phyloP scores from a whole-genome alignment of 108 stramenopile species.

The Fistulifera solaris region DNA sequence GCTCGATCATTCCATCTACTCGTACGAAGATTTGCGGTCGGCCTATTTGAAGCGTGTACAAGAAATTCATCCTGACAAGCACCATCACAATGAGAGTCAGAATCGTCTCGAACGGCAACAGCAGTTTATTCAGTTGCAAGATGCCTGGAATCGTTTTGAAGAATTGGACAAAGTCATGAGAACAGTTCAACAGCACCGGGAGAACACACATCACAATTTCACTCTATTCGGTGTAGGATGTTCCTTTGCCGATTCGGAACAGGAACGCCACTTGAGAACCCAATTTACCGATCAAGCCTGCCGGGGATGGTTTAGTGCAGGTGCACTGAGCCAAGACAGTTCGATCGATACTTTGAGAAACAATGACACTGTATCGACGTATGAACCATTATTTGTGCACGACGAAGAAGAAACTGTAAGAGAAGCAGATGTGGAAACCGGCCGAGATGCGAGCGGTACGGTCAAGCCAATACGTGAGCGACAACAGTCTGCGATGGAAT shows the following conservation, averaged over 20 bases:
- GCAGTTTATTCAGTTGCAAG: conserved; percentile 51
- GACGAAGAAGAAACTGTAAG: too few relatives aligned
- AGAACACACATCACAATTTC: conserved; percentile 39
- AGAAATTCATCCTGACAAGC: conserved; percentile 57
- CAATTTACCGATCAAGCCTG: conserved; percentile 82
- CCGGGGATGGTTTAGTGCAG: conserved; percentile 75
- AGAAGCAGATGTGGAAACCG: too few relatives aligned
- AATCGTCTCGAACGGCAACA: conserved; percentile 2
- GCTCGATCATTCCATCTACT: conserved; percentile 32
- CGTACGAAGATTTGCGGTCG: conserved; percentile 39
- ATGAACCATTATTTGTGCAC: too few relatives aligned
- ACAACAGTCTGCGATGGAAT: too few relatives aligned
- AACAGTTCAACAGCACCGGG: conserved; percentile 3
- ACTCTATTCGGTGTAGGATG: conserved; percentile 84
- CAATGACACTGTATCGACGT: too few relatives aligned
- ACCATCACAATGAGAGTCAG: conserved; percentile 4
- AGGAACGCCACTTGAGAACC: conserved; percentile 37
- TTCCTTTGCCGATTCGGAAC: conserved; percentile 63
- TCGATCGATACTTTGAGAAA: too few relatives aligned
- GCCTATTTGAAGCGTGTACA: conserved; percentile 53
- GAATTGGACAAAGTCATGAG: conserved; percentile 24
- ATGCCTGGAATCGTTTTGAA: conserved; percentile 67
- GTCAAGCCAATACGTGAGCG: too few relatives aligned
- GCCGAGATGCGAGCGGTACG: too few relatives aligned
- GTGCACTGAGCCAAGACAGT: conserved; percentile 8